A percentile compares a stretch with the other conserved stretches of the same genome.
These are phyloP conservation scores for Cryptococcus sp. DNA, from an alignment of 1,284 basidiomycete genomes.

Conservation along the genomic window DNA sequence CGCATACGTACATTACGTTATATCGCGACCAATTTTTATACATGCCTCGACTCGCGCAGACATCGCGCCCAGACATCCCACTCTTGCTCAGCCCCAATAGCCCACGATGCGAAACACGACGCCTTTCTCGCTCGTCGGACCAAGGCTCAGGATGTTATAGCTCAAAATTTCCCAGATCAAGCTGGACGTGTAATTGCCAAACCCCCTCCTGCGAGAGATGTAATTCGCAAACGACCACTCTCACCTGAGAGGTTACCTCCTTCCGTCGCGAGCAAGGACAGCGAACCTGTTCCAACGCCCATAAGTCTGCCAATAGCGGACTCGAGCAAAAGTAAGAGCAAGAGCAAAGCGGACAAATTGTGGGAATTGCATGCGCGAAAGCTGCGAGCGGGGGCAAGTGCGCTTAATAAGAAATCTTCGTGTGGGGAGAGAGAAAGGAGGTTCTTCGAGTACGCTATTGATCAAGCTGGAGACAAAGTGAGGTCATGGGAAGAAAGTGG, in stretches of 20 bases:
- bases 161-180: constrained; percentile 35
- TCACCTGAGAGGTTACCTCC: constrained; percentile 20
- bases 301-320: background rate
- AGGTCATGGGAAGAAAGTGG: constrained; percentile 18
- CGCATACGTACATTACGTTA: background rate
- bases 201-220: constrained; percentile 26
- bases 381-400: constrained; percentile 30
- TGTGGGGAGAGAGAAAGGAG: constrained; percentile 15
- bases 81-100: constrained; percentile 32
- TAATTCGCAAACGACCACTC: constrained; percentile 3
- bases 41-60: constrained; percentile 2
- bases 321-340: constrained; percentile 15
- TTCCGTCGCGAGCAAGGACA: constrained; percentile 2
- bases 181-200: constrained; percentile 24
- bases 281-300: too few species aligned
- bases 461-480: constrained; percentile 12
- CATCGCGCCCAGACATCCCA: constrained; percentile 40
- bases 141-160: constrained; percentile 35
- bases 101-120: constrained; percentile 30
- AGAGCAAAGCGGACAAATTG: constrained; percentile 39
- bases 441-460: constrained; percentile 41
- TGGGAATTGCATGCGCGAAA: constrained; percentile 43
- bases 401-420: constrained; percentile 18
- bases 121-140: constrained; percentile 25
- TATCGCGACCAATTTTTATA: background rate